A percentile compares a stretch with the other conserved stretches of the same genome.
phyloP scores from a whole-genome alignment of 306 rosid species.

The Cucumis melo region DNA sequence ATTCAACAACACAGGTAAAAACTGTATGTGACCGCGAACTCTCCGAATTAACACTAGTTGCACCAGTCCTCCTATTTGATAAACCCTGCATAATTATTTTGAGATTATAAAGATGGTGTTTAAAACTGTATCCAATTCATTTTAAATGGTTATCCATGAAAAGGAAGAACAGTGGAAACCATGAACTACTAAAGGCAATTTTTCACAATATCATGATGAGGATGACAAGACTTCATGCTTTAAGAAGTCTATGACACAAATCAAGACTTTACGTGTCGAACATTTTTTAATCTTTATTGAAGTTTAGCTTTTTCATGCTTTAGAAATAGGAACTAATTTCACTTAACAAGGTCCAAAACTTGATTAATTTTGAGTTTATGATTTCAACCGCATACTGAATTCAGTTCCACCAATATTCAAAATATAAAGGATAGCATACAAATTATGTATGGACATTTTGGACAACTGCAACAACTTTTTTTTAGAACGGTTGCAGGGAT shows the following conservation, averaged over 20 bases:
- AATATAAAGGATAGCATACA: background rate
- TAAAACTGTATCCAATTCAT: background rate
- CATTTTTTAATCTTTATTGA: background rate
- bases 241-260: background rate
- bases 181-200: background rate
- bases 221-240: background rate
- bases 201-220: background rate
- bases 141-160: background rate
- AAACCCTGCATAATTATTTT: slow-evolving; percentile 60
- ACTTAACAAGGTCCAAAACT: background rate
- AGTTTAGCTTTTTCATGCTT: background rate
- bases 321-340: background rate
- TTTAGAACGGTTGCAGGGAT: too few species aligned
- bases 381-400: background rate
- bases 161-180: background rate
- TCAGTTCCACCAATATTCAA: background rate
- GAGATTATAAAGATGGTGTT: background rate
- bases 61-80: slow-evolving; percentile 87
- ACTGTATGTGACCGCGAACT: slow-evolving; percentile 99
- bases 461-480: background rate
- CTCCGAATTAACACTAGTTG: slow-evolving; percentile 93
- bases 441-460: background rate
- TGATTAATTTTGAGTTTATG: background rate
- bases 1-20: slow-evolving; percentile 90
- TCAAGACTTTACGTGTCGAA: background rate